Evolutionary conservation across 164 flowering plant species (phyloP), one percentile per base, ranked within the genome.

Genomic region (Vitis amurensis): DNA sequence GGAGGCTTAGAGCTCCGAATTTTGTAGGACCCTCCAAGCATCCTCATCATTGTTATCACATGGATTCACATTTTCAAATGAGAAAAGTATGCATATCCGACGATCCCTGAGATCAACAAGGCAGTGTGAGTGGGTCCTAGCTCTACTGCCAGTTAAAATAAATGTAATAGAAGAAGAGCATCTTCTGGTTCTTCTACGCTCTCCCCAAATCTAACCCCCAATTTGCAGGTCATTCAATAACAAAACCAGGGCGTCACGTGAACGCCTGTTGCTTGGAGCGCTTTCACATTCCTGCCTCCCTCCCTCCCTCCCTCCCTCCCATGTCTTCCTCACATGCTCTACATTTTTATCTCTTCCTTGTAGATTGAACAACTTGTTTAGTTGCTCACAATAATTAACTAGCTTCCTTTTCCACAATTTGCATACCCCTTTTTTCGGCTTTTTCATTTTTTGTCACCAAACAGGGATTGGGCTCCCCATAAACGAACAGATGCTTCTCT

Each of bases 221-320:
- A 0, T 37, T 3, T 3, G 44, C 44, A 37, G 44, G 4, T 37
- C 6, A 37, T 37, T 37, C 44, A 37, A 3, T 37, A 37, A 4
- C 31, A 61, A 47, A 15, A 47, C 23, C 8, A 2, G 8, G 2
- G 9, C 17, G 78, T 70, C 78, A 75, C 74, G 74, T 75, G 74
- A 75, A 27, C 27, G n/a, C 11, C 55, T 59, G 55, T 51, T 13
- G 44, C 23, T 13, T 44, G 27, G 7, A 10, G 11, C 64, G 50
- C 48, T 63, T 68, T 9, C 1, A 11, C 9, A 2, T 4, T 14
- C 16, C 13, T 15, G n/a, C 44, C n/a, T 1, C 37, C 48, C n/a
- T 29, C 29, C 64, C n/a, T 29, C 29, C 64, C n/a, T 29, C 29
- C 64, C 50, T 31, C 16, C 63, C 70, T 53, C 68, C 50, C 67